Base-by-base conservation (phyloP, 2,329 filamentous ascomycete genomes). In the Alternaria novae-zelandiae region DNA sequence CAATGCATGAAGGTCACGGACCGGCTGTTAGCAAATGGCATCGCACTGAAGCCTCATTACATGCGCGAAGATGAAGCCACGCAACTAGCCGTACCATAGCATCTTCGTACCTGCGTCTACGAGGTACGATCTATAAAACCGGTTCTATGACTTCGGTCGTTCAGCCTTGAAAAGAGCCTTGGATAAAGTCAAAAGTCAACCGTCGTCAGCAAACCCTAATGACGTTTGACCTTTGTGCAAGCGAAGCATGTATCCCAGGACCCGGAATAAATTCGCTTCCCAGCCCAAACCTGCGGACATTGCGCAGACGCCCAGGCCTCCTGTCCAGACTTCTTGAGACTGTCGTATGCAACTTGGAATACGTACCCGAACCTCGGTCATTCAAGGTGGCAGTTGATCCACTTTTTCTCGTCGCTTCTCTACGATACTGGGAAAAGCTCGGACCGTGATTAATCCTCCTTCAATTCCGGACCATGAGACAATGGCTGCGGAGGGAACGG, bases 151-250 rank as follows among this genome's bases (percentile, higher is more conserved):
- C 57, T 59, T 65, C 58, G 64, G 67, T 57, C 56, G 23, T 56
- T 58, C 54, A 49, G 45, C 30, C 58, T 56, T 17, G 36, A 36
- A 54, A 44, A 54, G 54, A 54, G 15, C 25, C 47, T 50, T 54
- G 61, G 64, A 64, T 64, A 67, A 72, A 70, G 13, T 69, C 60
- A 70, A 61, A 58, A 55, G 47, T 60, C 23, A 45, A 43, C 50
- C 53, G 60, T 57, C 20, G 41, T 44, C 50, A 54, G 60, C 60
- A 68, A 64, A 59, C 50, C 62, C 68, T 63, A 43, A 57, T 69
- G 66, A 71, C 65, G 66, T 71, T 71, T 67, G 59, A 62, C 58
- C 67, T 66, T 26, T 54, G 55, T 26, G 63, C 57, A 70, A 55
- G 55, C 69, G 65, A 74, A 28, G 49, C 54, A 50, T 12, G 23